These are phyloP conservation scores for Plantago rigida DNA, from an alignment of 305 asterid species.

Conservation along the genomic window DNA sequence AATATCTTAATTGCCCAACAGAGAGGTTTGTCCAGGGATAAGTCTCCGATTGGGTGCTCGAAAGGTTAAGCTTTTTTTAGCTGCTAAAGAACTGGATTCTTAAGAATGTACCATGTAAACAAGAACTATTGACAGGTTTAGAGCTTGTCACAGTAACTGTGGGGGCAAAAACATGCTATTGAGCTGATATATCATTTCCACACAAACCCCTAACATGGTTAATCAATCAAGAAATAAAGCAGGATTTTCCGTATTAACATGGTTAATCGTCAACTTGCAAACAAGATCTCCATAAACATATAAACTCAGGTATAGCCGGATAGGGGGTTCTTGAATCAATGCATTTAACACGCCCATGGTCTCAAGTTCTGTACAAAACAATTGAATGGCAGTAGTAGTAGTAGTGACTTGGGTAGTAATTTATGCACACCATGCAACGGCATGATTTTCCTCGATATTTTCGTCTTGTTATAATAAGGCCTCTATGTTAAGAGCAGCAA, in stretches of 20 bases:
- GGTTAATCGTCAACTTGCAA: neutral
- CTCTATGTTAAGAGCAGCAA: conserved; percentile 45
- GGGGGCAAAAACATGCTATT: conserved; percentile 24
- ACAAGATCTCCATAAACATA: neutral
- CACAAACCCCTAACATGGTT: conserved; percentile 9
- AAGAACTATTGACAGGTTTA: conserved; percentile 25
- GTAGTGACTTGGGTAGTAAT: conserved; percentile 7
- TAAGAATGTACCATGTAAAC: conserved; percentile 21
- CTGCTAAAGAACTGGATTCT: conserved; percentile 33
- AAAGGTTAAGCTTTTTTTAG: neutral
- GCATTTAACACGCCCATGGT: conserved; percentile 4
- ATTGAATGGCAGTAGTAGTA: conserved; percentile 17
- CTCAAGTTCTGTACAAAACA: conserved; percentile 33
- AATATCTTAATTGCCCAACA: too few species aligned
- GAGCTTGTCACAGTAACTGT: conserved; percentile 21
- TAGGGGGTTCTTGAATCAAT: conserved; percentile 20
- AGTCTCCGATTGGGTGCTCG: too few species aligned
- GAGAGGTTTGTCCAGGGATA: too few species aligned
- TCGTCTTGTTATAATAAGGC: neutral
- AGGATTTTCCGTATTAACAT: too few species aligned
- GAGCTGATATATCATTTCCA: conserved; percentile 43
- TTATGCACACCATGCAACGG: conserved; percentile 25
- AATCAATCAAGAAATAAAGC: neutral
- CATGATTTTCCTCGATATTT: conserved; percentile 17
- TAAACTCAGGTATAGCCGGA: neutral